Conservation (phyloP, 2,329 filamentous ascomycete genomes). For the Calonectria pseudoturangicola region DNA sequence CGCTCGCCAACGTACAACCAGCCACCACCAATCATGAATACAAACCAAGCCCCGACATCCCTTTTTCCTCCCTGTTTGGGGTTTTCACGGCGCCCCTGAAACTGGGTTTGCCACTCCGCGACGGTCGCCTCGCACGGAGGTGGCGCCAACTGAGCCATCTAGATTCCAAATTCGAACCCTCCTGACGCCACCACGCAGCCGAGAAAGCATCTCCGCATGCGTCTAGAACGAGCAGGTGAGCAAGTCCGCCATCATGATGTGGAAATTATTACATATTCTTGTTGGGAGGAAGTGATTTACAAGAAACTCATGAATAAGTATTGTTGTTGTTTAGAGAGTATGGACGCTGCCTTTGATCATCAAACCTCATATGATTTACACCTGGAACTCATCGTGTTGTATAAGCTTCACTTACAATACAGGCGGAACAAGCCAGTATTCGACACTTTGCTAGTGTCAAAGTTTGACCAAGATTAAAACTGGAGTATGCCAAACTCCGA, state of each 20-base stretch:
- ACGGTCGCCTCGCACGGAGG: background rate
- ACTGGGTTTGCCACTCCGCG: background rate
- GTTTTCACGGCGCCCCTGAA: background rate
- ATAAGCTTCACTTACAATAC: background rate
- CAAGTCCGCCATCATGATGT: background rate
- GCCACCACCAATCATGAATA: background rate
- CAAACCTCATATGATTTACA: background rate
- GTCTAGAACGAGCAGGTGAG: background rate
- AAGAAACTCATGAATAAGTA: too few relatives aligned
- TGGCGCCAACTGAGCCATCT: slow-evolving; percentile 17
- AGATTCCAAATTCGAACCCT: slow-evolving; percentile 12
- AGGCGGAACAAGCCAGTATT: slow-evolving; percentile 15
- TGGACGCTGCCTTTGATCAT: too few relatives aligned
- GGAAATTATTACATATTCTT: background rate
- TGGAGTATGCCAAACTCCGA: background rate
- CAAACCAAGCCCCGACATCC: background rate
- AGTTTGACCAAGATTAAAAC: slow-evolving; percentile 1
- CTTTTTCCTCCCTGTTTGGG: background rate
- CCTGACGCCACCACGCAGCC: slow-evolving; percentile 6
- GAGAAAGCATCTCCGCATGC: slow-evolving; percentile 11
- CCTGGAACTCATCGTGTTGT: too few relatives aligned
- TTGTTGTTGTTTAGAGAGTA: background rate
- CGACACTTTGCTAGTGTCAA: slow-evolving; percentile 2
- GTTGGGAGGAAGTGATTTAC: too few relatives aligned
- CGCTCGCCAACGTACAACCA: slow-evolving; percentile 5